Evolutionary conservation across 345 rosid species (phyloP).

Genomic region (Salix viminalis): DNA sequence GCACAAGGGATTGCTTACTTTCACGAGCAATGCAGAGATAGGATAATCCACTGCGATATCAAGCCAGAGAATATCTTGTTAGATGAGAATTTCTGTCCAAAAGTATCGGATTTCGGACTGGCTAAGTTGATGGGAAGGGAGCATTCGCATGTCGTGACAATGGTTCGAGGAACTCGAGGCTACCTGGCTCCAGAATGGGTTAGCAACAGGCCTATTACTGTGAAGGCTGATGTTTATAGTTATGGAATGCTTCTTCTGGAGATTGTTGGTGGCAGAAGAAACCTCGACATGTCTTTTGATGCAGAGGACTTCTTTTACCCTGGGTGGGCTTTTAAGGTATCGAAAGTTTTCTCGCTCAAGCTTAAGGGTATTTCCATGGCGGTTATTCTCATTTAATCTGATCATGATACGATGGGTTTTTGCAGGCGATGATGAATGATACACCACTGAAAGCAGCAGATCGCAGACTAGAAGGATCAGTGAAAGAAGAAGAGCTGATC

Average conservation of each 20-base stretch:
- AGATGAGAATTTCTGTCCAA: conserved; percentile 28
- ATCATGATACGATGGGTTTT: neutral
- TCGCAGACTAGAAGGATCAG: conserved; percentile 14
- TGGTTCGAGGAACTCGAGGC: conserved; percentile 34
- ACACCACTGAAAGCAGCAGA: conserved; percentile 26
- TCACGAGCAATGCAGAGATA: conserved; percentile 29
- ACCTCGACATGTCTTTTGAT: conserved; percentile 27
- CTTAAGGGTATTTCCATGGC: neutral
- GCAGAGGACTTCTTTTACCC: conserved; percentile 63
- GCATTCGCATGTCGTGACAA: conserved; percentile 31
- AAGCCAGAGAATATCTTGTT: conserved; percentile 30
- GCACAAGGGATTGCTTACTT: conserved; percentile 33
- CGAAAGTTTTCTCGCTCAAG: neutral
- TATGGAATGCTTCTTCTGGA: conserved; percentile 32
- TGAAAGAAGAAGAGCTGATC: conserved; percentile 27
- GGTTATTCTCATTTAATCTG: too few species aligned
- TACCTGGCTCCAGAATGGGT: conserved; percentile 33
- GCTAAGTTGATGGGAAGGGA: conserved; percentile 35
- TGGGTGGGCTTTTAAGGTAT: conserved; percentile 83
- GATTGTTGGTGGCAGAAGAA: conserved; percentile 30
- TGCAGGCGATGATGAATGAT: conserved; percentile 17
- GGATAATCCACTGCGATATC: conserved; percentile 33
- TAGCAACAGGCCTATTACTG: conserved; percentile 30
- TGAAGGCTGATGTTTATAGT: conserved; percentile 34
- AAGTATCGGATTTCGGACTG: conserved; percentile 29